Base-by-base conservation (phyloP, 306 rosid species). In the Quercus mongolica region DNA sequence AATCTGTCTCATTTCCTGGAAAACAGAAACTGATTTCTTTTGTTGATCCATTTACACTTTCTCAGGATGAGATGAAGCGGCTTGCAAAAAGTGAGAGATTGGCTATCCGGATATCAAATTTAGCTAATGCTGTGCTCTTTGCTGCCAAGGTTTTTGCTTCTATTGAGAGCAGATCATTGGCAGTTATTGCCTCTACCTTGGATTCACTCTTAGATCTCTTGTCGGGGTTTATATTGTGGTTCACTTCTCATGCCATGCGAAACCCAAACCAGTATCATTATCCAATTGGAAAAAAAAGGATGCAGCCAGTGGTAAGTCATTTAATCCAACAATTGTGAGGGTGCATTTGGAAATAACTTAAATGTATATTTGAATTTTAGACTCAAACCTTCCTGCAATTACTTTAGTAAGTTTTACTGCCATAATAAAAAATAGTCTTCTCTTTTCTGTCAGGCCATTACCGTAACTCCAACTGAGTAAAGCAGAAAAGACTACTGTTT, bases 161-260 rank as follows among this genome's bases (percentile, higher is more conserved):
- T 0, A 69, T 87, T 52, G 78, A 88, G 83, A 92, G 98, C 74
- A 91, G 88, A 86, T 94, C 97, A 19, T 49, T 94, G 82, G 98
- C 97, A 23, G 98, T 94, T 11, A 94, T 92, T 82, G 97, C 98
- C 44, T 94, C 98, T 69, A 94, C 98, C 17, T 35, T 94, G 86
- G 98, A 94, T 55, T 94, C 98, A 31, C 92, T 94, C 12, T 88
- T 94, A 84, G 97, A 94, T 84, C 94, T 94, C 79, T 79, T 94
- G 78, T 92, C 97, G 2, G 98, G 97, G 49, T 92, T 92, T 72
- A 91, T 94, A 63, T 86, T 94, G 56, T 92, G 98, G 97, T 94
- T 92, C 73, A 92, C 98, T 28, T 69, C 91, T 69, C 2, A 88
- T 79, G 85, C 98, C 30, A 94, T 94, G 98, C 84, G 87, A 69